Evolutionary conservation across 1,284 basidiomycete species (phyloP), one percentile per base, ranked within the genome.

Genomic region (Mycena sp.): DNA sequence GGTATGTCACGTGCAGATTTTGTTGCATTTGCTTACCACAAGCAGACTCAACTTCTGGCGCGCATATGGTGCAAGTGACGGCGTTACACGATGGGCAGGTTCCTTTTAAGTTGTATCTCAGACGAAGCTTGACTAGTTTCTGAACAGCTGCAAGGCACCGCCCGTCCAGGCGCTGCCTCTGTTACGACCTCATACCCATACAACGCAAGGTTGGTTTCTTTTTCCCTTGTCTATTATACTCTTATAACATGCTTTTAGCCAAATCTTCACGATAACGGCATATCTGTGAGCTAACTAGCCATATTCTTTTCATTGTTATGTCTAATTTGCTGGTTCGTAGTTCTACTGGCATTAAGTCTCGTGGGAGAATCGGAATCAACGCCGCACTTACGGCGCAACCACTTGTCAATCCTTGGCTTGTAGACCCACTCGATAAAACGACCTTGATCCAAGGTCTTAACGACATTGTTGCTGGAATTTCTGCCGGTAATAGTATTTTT

Each of bases 81-180:
- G 78, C 17, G 78, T 72, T 38, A 82, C 81, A 1, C 82, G 86
- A 61, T 87, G 79, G 67, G 83, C 85, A 66, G 25, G 80, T 74
- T 23, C n/a, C n/a, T n/a, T n/a, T n/a, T n/a, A n/a, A n/a, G n/a
- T n/a, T n/a, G n/a, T n/a, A n/a, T n/a, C n/a, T n/a, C n/a, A n/a
- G n/a, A n/a, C n/a, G n/a, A n/a, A n/a, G n/a, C n/a, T n/a, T n/a
- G n/a, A n/a, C n/a, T n/a, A n/a, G n/a, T n/a, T n/a, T n/a, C n/a
- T n/a, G n/a, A n/a, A 54, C 64, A 86, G 83, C 68, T 85, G 30
- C 87, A 89, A 83, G 87, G 87, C 48, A 89, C 87, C 23, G 85
- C 83, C 26, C 84, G 87, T 37, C 87, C 87, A n/a, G 87, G 87
- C 52, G 86, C 85, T 26, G 84, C 84, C 1, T 85, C 83, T 2